Evolutionary conservation across 768 basidiomycete genomes (phyloP), one percentile per base, ranked within the genome.

Genomic region (Omphalotus guepiniiformis): DNA sequence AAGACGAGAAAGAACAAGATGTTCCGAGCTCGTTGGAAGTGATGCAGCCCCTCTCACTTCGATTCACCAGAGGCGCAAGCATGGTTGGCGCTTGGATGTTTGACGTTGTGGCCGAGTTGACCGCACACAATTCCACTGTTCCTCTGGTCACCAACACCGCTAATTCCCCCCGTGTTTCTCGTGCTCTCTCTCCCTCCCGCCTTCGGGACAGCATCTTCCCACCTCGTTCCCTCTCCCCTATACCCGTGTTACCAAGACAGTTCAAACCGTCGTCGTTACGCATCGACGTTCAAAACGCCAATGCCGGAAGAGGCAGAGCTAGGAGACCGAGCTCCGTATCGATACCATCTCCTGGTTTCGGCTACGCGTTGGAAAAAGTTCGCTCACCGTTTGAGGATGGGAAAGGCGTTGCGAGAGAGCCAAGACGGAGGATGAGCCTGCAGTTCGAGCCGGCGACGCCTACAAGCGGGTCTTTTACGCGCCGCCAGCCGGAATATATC

Each of bases 1-100:
- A 34, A 15, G 21, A 25, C 27, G 18, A 22, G 12, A 5, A 9
- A 3, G 29, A 22, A 13, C 36, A 29, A 5, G 34, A 36, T 15
- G 25, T 19, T n/a, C 19, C 35, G 2, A 27, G 30, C 23, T 47
- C 45, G 9, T 19, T 38, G 2, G 45, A 38, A 25, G 45, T 37
- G 4, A 26, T 28, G 7, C 45, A 37, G 34, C 47, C 51, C 6
- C 30, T 35, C 42, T 51, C 35, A 28, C 56, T 35, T 63, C 28
- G 52, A 43, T 18, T 52, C 9, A 47, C 64, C 4, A 67, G 79
- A 25, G 77, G 82, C 5, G 81, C 80, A 1, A 58, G 81, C 35
- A 80, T 84, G 0, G 67, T 85, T 19, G 82, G 83, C n/a, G 80
- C 79, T 53, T 91, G 89, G 89, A 89, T 90, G 88, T 78, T 88